Evolutionary conservation across 345 rosid genomes (phyloP).

Genomic region (Pistacia atlantica): DNA sequence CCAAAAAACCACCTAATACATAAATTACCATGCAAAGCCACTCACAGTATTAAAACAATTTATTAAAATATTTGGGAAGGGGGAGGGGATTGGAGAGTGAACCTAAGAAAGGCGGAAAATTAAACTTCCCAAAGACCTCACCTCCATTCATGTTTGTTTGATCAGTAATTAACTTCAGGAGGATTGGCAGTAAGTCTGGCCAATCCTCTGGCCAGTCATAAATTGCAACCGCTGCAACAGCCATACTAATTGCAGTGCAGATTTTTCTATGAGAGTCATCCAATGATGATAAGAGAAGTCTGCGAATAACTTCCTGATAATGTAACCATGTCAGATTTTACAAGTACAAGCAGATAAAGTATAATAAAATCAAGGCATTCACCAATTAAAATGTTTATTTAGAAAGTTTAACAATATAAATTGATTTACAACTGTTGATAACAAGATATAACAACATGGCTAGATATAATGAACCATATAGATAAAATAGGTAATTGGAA

Average conservation of each 20-base stretch:
- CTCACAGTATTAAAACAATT: background rate
- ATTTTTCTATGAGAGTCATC: conserved; percentile 81
- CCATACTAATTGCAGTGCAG: conserved; percentile 87
- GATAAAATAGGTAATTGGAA: background rate
- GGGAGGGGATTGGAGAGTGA: background rate
- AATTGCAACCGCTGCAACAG: conserved; percentile 70
- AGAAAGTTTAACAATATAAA: background rate
- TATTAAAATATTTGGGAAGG: background rate
- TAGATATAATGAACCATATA: background rate
- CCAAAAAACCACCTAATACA: background rate
- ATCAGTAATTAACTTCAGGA: conserved; percentile 67
- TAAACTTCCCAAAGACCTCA: conserved; percentile 26
- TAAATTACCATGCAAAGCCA: background rate
- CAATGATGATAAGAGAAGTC: conserved; percentile 64
- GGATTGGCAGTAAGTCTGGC: conserved; percentile 81
- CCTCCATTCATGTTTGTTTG: conserved; percentile 70
- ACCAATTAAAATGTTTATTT: conserved; percentile 5
- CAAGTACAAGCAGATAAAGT: background rate
- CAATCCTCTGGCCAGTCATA: conserved; percentile 97
- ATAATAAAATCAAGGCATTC: conserved; percentile 2
- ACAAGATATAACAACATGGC: background rate
- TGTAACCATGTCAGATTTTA: conserved; percentile 20
- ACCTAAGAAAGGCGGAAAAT: conserved; percentile 5
- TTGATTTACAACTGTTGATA: background rate
- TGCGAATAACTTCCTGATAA: conserved; percentile 72